Evolutionary conservation across 495 filamentous ascomycete genomes (phyloP).

Genomic region (Hypoxylon trugodes): DNA sequence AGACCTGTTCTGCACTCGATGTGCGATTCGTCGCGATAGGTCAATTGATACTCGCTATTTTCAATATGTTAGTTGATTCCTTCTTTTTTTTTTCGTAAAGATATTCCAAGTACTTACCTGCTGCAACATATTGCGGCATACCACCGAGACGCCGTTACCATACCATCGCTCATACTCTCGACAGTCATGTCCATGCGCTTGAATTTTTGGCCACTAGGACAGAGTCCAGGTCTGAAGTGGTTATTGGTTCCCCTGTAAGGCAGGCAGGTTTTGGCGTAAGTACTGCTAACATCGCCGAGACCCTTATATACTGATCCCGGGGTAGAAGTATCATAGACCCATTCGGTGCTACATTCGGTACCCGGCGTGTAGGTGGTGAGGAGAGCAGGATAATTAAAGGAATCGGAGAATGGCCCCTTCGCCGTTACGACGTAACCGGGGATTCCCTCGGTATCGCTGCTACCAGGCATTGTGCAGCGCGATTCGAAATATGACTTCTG

Average conservation of each 20-base stretch:
- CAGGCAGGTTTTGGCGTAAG: neutral
- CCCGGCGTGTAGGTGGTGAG: slow-evolving; percentile 8
- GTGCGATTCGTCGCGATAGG: slow-evolving; percentile 1
- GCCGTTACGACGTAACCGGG: slow-evolving; percentile 5
- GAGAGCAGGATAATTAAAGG: neutral
- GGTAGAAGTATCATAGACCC: slow-evolving; percentile 7
- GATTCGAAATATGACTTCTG: too few species aligned
- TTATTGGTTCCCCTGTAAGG: slow-evolving; percentile 3
- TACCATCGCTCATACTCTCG: neutral
- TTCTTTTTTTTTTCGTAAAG: too few species aligned
- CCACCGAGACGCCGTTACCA: neutral
- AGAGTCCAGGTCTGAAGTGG: slow-evolving; percentile 2
- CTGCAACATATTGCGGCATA: slow-evolving; percentile 10
- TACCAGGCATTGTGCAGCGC: too few species aligned
- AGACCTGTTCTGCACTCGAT: slow-evolving; percentile 4
- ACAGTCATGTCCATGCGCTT: slow-evolving; percentile 5
- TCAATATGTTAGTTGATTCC: too few species aligned
- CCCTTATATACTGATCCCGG: slow-evolving; percentile 18
- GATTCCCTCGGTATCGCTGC: neutral
- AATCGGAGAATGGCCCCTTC: neutral
- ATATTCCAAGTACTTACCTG: neutral
- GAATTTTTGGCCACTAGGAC: slow-evolving; percentile 16
- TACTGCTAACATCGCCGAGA: neutral
- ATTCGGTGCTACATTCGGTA: neutral
- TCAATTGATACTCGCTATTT: slow-evolving; percentile 5